Evolutionary conservation across 2,329 filamentous ascomycete species (phyloP).

Genomic region (Triangularia setosa): DNA sequence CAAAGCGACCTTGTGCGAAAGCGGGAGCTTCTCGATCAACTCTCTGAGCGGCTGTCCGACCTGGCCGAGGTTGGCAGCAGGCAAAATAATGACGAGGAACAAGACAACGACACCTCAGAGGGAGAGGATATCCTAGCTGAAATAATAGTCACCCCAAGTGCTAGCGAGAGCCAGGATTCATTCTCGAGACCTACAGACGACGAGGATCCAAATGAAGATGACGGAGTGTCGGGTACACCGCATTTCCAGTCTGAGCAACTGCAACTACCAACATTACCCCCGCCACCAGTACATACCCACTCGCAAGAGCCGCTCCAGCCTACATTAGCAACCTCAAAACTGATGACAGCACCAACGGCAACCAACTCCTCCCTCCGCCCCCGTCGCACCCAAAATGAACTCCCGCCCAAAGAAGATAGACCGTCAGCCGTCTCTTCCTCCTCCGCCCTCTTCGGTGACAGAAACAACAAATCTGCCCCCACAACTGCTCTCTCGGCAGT

Average conservation of each 20-base stretch:
- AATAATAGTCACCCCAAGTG: constrained; percentile 51
- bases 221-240: constrained; percentile 2
- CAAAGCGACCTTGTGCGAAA: constrained; percentile 63
- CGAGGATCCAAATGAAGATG: constrained; percentile 22
- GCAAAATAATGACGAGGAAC: constrained; percentile 37
- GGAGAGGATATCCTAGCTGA: constrained; percentile 55
- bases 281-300: constrained; percentile 8
- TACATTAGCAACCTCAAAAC: not conserved
- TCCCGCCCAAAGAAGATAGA: not conserved
- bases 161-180: constrained; percentile 42
- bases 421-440: constrained; percentile 13
- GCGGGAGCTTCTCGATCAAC: constrained; percentile 60
- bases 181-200: constrained; percentile 29
- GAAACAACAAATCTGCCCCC: constrained; percentile 25
- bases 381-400: constrained; percentile 5
- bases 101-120: constrained; percentile 45
- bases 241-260: not conserved
- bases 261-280: not conserved
- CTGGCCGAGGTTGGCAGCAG: constrained; percentile 52
- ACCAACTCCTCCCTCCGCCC: constrained; percentile 27
- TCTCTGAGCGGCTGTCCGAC: constrained; percentile 65
- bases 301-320: not conserved
- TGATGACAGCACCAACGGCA: not conserved
- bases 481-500: constrained; percentile 18
- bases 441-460: constrained; percentile 21